phyloP scores from a whole-genome alignment of 306 rosid genomes.

The Coriaria nepalensis region DNA sequence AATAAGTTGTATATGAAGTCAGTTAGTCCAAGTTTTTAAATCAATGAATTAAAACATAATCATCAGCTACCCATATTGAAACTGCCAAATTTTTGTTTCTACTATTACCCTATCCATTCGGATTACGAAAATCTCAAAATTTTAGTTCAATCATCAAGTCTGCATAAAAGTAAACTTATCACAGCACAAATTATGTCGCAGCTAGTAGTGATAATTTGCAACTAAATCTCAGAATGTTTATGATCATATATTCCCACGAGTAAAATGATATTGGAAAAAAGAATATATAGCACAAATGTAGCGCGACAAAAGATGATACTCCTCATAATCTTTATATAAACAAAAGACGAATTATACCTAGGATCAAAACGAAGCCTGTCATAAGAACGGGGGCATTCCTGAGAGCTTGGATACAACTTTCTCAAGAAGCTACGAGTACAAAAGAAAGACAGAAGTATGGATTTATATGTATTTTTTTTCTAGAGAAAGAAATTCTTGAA shows the following conservation, averaged over 20 bases:
- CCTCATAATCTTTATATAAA: background rate
- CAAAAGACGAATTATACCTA: slow-evolving; percentile 36
- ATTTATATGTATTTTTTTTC: slow-evolving; percentile 11
- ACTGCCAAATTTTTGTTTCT: no score
- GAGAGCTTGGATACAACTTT: slow-evolving; percentile 54
- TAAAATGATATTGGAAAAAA: background rate
- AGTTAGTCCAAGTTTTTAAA: no score
- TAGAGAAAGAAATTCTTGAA: background rate
- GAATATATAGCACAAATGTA: background rate
- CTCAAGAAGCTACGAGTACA: slow-evolving; percentile 57
- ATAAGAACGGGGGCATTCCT: slow-evolving; percentile 94
- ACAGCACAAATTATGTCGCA: background rate
- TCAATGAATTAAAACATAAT: no score
- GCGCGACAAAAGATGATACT: background rate
- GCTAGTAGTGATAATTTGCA: background rate
- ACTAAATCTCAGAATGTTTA: background rate
- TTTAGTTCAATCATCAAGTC: slow-evolving; percentile 3
- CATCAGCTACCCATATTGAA: no score
- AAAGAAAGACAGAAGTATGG: slow-evolving; percentile 17
- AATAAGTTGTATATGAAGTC: no score
- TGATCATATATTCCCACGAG: no score
- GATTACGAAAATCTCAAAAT: background rate
- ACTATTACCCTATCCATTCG: no score
- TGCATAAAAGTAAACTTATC: background rate
- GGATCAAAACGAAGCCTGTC: slow-evolving; percentile 94